Conservation (phyloP, 2,329 filamentous ascomycete species). For the Botrytis sinoallii region DNA sequence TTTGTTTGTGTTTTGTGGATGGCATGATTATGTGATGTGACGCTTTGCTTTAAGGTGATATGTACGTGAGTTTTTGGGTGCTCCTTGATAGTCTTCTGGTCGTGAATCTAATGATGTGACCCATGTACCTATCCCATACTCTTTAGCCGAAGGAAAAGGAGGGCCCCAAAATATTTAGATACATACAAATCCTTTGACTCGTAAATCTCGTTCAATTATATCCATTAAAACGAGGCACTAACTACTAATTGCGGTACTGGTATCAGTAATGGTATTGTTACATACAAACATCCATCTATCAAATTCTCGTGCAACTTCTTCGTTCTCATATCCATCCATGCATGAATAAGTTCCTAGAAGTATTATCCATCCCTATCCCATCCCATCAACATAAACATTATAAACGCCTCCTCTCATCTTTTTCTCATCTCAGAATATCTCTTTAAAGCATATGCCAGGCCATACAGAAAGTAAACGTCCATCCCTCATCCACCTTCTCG, state of each 20-base stretch:
- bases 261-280: slow-evolving; percentile 7
- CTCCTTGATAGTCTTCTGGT: neutral
- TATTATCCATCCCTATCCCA: neutral
- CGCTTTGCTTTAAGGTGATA: neutral
- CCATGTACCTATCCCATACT: neutral
- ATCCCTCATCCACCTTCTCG: neutral
- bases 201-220: neutral
- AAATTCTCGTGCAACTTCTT: neutral
- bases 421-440: neutral
- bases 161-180: neutral
- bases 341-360: neutral
- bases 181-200: neutral
- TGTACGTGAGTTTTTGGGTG: neutral
- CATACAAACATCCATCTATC: neutral
- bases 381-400: neutral
- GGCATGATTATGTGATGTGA: neutral
- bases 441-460: neutral
- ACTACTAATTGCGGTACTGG: neutral
- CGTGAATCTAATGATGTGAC: neutral
- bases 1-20: neutral
- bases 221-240: neutral
- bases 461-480: neutral
- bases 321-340: slow-evolving; percentile 3
- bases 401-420: neutral
- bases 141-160: neutral